A percentile compares a stretch with the other conserved stretches of the same genome.
Conservation (phyloP, 331 rosid genomes). For the Stylosanthes scabra region DNA sequence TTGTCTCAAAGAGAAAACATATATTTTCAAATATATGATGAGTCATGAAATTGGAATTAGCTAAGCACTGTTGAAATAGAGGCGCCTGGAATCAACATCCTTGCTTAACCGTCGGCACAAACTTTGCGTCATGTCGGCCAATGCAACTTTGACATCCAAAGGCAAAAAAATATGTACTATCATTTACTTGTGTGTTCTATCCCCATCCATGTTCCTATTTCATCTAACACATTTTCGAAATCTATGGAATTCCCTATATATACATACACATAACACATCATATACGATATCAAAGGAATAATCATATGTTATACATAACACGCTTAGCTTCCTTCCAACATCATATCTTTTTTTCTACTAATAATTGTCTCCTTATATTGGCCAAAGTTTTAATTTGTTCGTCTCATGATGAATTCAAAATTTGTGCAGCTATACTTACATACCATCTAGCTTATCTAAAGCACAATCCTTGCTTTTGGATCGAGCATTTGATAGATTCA, state of each 20-base stretch:
- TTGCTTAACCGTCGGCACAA: conserved; percentile 67
- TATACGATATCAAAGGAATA: background rate
- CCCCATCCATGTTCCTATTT: conserved; percentile 26
- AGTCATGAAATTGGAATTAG: background rate
- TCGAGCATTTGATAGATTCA: no score
- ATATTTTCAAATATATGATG: background rate
- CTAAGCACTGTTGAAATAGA: conserved; percentile 42
- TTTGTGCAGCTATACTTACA: background rate
- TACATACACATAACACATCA: background rate
- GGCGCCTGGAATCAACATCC: conserved; percentile 51
- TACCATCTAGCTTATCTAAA: conserved; percentile 17
- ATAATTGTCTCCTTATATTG: conserved; percentile 28
- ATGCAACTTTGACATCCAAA: conserved; percentile 46
- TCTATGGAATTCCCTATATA: background rate
- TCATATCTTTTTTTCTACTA: background rate
- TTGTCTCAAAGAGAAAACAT: background rate
- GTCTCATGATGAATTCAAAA: no score
- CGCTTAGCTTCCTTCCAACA: no score
- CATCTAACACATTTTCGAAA: conserved; percentile 19
- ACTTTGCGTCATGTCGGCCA: conserved; percentile 57
- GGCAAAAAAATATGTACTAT: conserved; percentile 30
- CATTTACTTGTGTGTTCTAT: conserved; percentile 6
- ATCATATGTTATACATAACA: conserved; percentile 16
- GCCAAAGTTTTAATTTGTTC: conserved; percentile 28
- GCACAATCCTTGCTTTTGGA: conserved; percentile 15